Evolutionary conservation across 352 stramenopile species (phyloP).

Genomic region (Thalassiosira hispida): DNA sequence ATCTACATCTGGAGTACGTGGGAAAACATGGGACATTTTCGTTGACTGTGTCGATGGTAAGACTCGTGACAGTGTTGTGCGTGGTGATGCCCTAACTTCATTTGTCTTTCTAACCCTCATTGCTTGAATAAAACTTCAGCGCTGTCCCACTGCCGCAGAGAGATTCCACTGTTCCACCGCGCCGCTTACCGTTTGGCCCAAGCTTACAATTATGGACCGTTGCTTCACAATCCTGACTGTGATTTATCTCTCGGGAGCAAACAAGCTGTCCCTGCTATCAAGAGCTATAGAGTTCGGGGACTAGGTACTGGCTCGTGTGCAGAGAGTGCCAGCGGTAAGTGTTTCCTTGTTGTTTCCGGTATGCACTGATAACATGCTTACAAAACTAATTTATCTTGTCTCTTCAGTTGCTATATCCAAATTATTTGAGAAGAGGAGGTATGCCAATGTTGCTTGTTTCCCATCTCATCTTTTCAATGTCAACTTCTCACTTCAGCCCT

Average conservation of each 20-base stretch:
- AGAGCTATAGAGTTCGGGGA: slow-evolving; percentile 49
- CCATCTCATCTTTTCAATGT: not conserved
- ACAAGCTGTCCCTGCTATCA: slow-evolving; percentile 49
- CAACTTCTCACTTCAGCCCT: no score
- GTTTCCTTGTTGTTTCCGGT: not conserved
- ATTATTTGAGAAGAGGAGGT: slow-evolving; percentile 83
- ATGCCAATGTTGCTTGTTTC: slow-evolving; percentile 13
- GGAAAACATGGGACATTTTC: slow-evolving; percentile 75
- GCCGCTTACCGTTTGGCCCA: slow-evolving; percentile 79
- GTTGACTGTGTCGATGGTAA: slow-evolving; percentile 71
- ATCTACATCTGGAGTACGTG: slow-evolving; percentile 28
- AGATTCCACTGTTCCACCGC: slow-evolving; percentile 78
- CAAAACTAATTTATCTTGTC: slow-evolving; percentile 3
- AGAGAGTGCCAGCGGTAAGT: slow-evolving; percentile 50
- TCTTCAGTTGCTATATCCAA: slow-evolving; percentile 56
- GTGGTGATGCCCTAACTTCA: not conserved
- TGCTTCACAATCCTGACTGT: slow-evolving; percentile 66
- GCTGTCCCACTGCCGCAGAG: slow-evolving; percentile 66
- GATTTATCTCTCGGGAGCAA: slow-evolving; percentile 54
- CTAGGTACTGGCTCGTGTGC: slow-evolving; percentile 61
- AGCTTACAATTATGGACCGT: slow-evolving; percentile 77
- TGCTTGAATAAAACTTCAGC: slow-evolving; percentile 22
- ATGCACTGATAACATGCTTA: not conserved
- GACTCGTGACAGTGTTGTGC: not conserved
- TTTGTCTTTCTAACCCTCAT: slow-evolving; percentile 2